Base-by-base conservation (phyloP, 345 rosid genomes). In the Crucihimalaya himalaica region DNA sequence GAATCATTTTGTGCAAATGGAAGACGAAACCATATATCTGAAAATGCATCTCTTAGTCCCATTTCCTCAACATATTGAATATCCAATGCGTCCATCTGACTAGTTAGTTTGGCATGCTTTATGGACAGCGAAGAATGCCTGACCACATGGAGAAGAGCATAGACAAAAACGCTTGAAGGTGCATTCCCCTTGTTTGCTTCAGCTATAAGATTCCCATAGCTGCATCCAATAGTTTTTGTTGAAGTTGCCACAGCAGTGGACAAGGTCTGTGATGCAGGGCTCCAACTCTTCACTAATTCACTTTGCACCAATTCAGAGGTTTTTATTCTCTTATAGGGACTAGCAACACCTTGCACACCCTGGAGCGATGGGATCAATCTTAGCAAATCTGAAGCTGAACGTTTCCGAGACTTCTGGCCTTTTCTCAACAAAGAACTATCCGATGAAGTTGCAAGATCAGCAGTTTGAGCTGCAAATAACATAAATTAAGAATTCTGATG, bases 111-210 rank as follows among this genome's bases (percentile, higher is more conserved):
- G 66, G 98, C 98, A 84, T 90, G 93, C 83, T 92, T 96, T 70
- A 92, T 92, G 72, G 96, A 84, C 66, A 90, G 84, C 20, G 95
- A 90, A 80, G 93, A 90, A 81, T 92, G 99, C 74, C 97, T 88
- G 57, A 96, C 93, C 69, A 96, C 96, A 13, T 90, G 97, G 74
- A 89, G 93, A 70, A 96, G 89, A 50, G 97, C 92, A 63, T 92
- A 88, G 70, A 92, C 85, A 76, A 90, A 96, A 70, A 89, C 79
- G 72, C 93, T 82, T 27, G 95, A 86, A 68, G 96, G 91, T 54
- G 82, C 89, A 70, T 90, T 96, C 55, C 99, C 99, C 76, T 83
- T 96, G 78, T 87, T 96, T 75, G 97, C 97, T 85, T 92, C 99
- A 68, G 96, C 89, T 75, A 92, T 77, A 77, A 96, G 96, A 75